Conservation (phyloP, 441 rosid genomes). For the Kokia cookei region DNA sequence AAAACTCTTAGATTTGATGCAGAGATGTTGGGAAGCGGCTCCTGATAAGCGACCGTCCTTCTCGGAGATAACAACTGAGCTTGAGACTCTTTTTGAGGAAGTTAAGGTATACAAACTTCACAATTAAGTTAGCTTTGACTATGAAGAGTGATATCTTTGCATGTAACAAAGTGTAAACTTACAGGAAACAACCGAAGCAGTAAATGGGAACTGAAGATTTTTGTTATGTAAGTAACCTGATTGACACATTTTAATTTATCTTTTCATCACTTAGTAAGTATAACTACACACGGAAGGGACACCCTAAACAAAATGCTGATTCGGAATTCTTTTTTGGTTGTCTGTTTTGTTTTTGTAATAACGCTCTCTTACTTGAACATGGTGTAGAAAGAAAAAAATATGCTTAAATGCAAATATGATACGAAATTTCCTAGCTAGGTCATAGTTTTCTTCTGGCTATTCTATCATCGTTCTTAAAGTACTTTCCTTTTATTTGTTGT, state of each 20-base stretch:
- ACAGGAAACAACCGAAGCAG: conserved; percentile 33
- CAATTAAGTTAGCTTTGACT: neutral
- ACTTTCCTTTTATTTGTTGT: neutral
- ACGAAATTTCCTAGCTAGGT: neutral
- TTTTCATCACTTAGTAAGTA: conserved; percentile 4
- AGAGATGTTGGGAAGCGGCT: conserved; percentile 64
- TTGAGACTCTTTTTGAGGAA: conserved; percentile 42
- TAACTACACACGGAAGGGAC: neutral
- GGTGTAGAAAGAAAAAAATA: neutral
- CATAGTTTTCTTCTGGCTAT: neutral
- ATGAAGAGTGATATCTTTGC: neutral
- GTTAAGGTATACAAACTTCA: conserved; percentile 31
- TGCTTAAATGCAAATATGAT: neutral
- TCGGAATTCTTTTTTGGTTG: neutral
- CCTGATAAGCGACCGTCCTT: conserved; percentile 53
- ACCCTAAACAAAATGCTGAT: neutral
- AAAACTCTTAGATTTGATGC: conserved; percentile 46
- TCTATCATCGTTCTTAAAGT: neutral
- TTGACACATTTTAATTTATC: conserved; percentile 2
- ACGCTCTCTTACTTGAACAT: neutral
- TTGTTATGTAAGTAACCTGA: conserved; percentile 2
- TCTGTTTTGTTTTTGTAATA: neutral
- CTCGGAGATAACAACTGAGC: conserved; percentile 43
- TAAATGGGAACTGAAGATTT: conserved; percentile 28
- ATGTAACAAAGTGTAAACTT: conserved; percentile 6